Conservation (phyloP, 163 green algal species). For the Chlorella variabilis region DNA sequence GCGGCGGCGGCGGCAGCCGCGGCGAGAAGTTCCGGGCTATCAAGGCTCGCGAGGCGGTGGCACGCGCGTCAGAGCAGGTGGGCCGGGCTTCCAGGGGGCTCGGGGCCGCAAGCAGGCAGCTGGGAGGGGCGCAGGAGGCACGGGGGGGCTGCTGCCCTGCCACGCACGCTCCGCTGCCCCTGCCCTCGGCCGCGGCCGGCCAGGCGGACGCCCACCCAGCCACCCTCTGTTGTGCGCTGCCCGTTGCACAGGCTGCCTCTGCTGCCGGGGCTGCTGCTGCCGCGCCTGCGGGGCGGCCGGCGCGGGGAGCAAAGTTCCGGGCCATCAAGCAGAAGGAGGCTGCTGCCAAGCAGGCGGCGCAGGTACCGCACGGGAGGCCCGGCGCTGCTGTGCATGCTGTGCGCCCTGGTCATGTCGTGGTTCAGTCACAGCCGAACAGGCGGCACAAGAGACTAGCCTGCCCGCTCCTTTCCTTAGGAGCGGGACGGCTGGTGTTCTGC, state of each 20-base stretch:
- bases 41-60: conserved; percentile 80
- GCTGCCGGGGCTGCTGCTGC: conserved; percentile 7
- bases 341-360: conserved; percentile 10
- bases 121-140: no score
- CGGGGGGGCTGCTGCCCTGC: no score
- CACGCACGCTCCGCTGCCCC: no score
- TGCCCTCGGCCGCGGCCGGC: no score
- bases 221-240: conserved; percentile 1
- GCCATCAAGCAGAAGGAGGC: conserved; percentile 31
- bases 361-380: not conserved
- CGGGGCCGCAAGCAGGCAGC: not conserved
- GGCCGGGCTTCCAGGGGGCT: no score
- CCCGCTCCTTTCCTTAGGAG: no score
- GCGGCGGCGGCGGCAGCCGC: conserved; percentile 46
- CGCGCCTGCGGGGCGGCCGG: not conserved
- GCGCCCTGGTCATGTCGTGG: no score
- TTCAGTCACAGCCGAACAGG: no score
- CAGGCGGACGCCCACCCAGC: no score
- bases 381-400: no score
- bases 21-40: conserved; percentile 80
- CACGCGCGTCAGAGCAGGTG: conserved; percentile 57
- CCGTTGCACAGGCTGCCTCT: conserved; percentile 20
- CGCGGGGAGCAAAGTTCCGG: conserved; percentile 30
- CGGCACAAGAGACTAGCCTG: no score
- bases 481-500: no score